Base-by-base conservation (phyloP, 441 rosid genomes). In the Populus tomentosa region DNA sequence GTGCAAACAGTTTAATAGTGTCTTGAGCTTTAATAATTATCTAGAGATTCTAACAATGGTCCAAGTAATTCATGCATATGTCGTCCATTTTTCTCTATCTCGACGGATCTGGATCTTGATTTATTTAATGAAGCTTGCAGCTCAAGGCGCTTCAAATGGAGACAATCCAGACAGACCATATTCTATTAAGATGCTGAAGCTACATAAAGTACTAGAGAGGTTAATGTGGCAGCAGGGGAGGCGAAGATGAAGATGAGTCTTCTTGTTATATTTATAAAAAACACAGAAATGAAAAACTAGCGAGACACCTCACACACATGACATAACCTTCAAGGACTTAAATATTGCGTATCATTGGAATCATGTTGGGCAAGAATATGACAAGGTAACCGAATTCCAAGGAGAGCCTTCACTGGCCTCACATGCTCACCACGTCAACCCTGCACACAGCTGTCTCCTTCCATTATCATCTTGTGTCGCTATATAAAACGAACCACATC, bases 251-350 rank as follows among this genome's bases (percentile, higher is more conserved):
- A 64, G 88, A 82, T 83, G 86, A 87, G 81, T 85, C 80, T 72
- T 77, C 79, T 42, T 72, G 50, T 76, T 65, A 67, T 81, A 74
- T 79, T 71, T 69, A 72, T 46, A 59, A 30, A 30, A 40, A 70
- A 71, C 81, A 73, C 74, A 73, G 42, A 70, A 67, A 76, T 80
- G 84, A 81, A 80, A 85, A 61, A 80, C 30, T n/a, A 81, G 33
- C 56, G 78, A 6, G 91, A 85, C 89, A 87, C 69, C 89, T 88
- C 86, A 85, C 61, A n/a, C 71, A 63, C 81, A 24, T 80, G 53
- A 66, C 33, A 62, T 72, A 40, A 46, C 21, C 21, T 10, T 42
- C 20, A 18, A 46, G 42, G 10, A 24, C 46, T 72, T 71, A 56
- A 26, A 61, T 53, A n/a, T 11, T 13, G 13, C 20, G 33, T 4